A percentile compares a stretch with the other conserved stretches of the same genome.
Conservation (phyloP, 257 asterid species). For the Euphrasia confusa region DNA sequence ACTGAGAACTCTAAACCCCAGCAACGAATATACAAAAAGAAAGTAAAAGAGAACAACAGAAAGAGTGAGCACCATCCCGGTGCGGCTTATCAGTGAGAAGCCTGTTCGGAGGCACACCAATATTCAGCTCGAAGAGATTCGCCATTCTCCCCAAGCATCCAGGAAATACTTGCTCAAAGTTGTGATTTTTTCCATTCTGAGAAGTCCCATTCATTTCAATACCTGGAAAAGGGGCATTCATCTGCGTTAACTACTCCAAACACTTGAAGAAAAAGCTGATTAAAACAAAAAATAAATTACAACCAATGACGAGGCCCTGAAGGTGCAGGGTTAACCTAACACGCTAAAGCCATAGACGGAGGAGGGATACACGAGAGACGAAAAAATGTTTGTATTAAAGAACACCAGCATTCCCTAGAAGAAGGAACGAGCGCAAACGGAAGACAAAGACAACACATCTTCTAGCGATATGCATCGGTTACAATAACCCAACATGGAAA, state of each 20-base stretch:
- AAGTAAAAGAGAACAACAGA: not conserved
- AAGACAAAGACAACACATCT: not conserved
- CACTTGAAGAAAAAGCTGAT: too few relatives aligned
- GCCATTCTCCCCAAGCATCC: conserved; percentile 95
- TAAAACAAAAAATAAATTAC: too few relatives aligned
- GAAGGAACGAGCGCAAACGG: too few relatives aligned
- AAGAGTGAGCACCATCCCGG: conserved; percentile 49
- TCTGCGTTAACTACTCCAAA: not conserved
- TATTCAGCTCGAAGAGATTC: conserved; percentile 72
- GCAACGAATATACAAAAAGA: not conserved
- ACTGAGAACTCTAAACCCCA: conserved; percentile 14
- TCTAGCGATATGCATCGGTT: not conserved
- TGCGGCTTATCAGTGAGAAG: conserved; percentile 80
- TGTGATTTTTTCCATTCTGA: conserved; percentile 37
- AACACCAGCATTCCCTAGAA: too few relatives aligned
- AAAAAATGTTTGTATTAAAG: too few relatives aligned
- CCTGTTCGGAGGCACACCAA: conserved; percentile 55
- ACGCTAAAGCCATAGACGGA: too few relatives aligned
- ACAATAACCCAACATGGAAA: conserved; percentile 17
- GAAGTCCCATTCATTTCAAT: conserved; percentile 65
- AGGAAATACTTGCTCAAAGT: conserved; percentile 50
- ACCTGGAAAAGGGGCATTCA: conserved; percentile 36
- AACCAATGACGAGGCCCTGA: too few relatives aligned
- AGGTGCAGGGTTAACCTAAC: too few relatives aligned
- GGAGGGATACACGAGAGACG: too few relatives aligned